Conservation (phyloP, 148 eudicot species). For the Rheum nobile region DNA sequence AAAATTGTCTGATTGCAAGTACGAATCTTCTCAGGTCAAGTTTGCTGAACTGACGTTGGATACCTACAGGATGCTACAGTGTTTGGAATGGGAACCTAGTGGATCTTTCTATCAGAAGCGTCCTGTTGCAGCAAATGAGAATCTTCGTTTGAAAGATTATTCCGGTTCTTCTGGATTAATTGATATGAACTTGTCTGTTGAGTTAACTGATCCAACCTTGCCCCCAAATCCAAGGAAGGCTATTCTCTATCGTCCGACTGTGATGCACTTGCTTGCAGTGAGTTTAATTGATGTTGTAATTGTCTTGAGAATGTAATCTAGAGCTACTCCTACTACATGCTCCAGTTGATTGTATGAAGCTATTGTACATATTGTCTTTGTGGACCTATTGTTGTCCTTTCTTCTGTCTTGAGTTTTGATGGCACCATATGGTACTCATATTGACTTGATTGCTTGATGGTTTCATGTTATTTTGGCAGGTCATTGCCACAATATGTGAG, state of each 20-base stretch:
- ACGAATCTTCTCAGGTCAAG: constrained; percentile 55
- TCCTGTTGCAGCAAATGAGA: constrained; percentile 45
- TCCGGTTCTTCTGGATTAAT: constrained; percentile 82
- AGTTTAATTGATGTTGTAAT: constrained; percentile 21
- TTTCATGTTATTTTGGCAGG: constrained; percentile 31
- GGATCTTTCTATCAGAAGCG: constrained; percentile 71
- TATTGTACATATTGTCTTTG: neutral
- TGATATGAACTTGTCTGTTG: constrained; percentile 75
- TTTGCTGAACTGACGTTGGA: constrained; percentile 88
- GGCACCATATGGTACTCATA: neutral
- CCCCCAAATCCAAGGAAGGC: constrained; percentile 94
- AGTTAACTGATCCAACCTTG: constrained; percentile 78
- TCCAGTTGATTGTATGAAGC: neutral
- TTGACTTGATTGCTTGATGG: neutral
- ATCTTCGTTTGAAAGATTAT: constrained; percentile 49
- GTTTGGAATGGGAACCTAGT: constrained; percentile 99
- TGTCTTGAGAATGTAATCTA: neutral
- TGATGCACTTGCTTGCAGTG: constrained; percentile 75
- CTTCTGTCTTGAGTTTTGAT: neutral
- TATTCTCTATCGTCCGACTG: constrained; percentile 75
- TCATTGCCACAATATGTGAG: constrained; percentile 69
- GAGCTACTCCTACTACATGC: neutral
- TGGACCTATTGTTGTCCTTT: neutral
- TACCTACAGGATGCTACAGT: constrained; percentile 90
- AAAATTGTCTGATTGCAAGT: neutral